Percentiles rank a stretch among this genome's conserved stretches.
These are phyloP conservation scores for Cadophora luteo-olivacea DNA, from an alignment of 2,329 filamentous ascomycete genomes.

Conservation along the genomic window DNA sequence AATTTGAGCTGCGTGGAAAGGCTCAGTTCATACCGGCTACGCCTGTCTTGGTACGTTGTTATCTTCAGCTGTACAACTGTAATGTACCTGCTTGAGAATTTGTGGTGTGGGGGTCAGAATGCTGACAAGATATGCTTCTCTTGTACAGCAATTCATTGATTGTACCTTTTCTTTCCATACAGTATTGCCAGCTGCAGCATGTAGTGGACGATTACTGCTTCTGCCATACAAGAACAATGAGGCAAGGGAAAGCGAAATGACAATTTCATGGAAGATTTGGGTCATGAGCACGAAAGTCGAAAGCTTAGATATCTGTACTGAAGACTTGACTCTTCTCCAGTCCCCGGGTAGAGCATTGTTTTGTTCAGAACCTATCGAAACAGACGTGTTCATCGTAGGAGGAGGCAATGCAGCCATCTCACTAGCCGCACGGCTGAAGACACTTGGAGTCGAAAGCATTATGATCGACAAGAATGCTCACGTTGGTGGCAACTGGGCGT, in stretches of 20 bases:
- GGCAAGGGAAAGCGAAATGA: neutral
- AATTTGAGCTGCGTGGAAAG: neutral
- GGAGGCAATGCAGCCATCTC: constrained; percentile 14
- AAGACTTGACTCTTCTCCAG: neutral
- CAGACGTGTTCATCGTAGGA: neutral
- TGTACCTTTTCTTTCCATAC: neutral
- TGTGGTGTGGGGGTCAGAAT: too few relatives aligned
- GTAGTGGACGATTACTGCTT: neutral
- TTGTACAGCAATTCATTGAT: neutral
- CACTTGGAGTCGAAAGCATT: constrained; percentile 46
- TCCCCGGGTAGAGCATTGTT: neutral
- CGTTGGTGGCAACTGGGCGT: constrained; percentile 50
- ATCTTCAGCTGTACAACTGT: too few relatives aligned
- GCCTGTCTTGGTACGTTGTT: neutral
- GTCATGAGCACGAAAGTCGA: neutral
- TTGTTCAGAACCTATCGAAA: neutral
- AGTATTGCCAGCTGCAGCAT: neutral
- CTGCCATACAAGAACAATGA: neutral
- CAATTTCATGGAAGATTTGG: neutral
- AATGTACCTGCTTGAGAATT: neutral
- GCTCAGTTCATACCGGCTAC: neutral
- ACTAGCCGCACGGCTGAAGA: constrained; percentile 49
- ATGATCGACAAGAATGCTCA: constrained; percentile 45
- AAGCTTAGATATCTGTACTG: neutral
- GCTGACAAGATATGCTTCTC: too few relatives aligned